Conservation (phyloP, 345 rosid genomes). For the Lepidium didymum region DNA sequence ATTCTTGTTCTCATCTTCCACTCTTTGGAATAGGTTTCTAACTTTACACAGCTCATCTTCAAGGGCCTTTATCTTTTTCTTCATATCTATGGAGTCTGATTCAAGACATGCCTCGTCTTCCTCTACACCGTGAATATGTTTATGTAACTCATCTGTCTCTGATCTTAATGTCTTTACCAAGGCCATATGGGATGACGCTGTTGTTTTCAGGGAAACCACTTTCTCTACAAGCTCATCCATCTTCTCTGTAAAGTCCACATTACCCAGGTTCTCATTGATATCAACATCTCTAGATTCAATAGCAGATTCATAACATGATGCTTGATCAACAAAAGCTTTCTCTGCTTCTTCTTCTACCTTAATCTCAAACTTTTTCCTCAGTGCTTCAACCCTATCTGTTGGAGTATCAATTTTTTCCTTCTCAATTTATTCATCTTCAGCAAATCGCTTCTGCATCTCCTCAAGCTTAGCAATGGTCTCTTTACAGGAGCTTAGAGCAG, state of each 20-base stretch:
- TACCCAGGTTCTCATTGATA: constrained; percentile 15
- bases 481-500: constrained; percentile 71
- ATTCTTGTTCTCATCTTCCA: constrained; percentile 39
- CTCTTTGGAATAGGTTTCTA: constrained; percentile 37
- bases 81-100: constrained; percentile 37
- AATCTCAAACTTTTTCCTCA: constrained; percentile 34
- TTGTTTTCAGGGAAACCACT: constrained; percentile 52
- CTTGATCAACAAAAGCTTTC: background rate
- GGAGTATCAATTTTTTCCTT: constrained; percentile 38
- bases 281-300: constrained; percentile 22
- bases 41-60: constrained; percentile 58
- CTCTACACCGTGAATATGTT: constrained; percentile 44
- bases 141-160: constrained; percentile 50
- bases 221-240: constrained; percentile 69
- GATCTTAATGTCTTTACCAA: constrained; percentile 46
- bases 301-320: constrained; percentile 7
- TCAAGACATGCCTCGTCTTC: constrained; percentile 49
- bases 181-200: constrained; percentile 53
- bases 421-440: constrained; percentile 45
- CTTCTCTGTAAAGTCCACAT: constrained; percentile 45
- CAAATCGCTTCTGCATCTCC: constrained; percentile 46
- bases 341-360: constrained; percentile 15
- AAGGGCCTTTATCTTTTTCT: constrained; percentile 36
- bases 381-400: constrained; percentile 32
- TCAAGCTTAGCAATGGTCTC: constrained; percentile 53